Evolutionary conservation across 2,329 filamentous ascomycete species (phyloP).

Genomic region (Talaromyces sp.): DNA sequence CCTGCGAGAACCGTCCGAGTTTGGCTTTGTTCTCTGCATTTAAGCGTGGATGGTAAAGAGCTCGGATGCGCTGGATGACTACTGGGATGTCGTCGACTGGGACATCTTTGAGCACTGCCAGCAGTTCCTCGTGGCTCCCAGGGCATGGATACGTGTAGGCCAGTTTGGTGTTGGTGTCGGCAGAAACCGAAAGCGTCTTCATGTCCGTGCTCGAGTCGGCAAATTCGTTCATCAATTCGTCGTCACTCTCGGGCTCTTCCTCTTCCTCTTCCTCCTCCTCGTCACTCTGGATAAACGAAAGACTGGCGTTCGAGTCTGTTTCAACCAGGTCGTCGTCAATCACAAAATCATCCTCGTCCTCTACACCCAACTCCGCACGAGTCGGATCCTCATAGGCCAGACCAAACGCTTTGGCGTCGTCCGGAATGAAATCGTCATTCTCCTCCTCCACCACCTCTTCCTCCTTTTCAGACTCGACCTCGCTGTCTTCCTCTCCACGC

Average conservation of each 20-base stretch:
- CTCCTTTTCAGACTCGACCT: conserved; percentile 38
- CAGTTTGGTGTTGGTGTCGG: conserved; percentile 34
- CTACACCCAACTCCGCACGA: conserved; percentile 59
- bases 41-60: conserved; percentile 86
- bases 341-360: conserved; percentile 91
- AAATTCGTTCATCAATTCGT: conserved; percentile 55
- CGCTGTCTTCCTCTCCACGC: conserved; percentile 70
- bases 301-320: conserved; percentile 60
- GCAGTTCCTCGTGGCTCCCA: conserved; percentile 67
- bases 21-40: conserved; percentile 80
- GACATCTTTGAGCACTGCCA: conserved; percentile 60
- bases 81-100: conserved; percentile 64
- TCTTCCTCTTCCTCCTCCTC: conserved; percentile 43
- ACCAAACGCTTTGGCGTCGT: conserved; percentile 60
- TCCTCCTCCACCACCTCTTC: conserved; percentile 37
- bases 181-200: neutral
- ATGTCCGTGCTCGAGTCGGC: neutral
- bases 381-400: conserved; percentile 49
- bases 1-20: conserved; percentile 53
- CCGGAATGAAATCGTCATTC: conserved; percentile 45
- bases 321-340: conserved; percentile 86
- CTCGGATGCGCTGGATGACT: conserved; percentile 82
- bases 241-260: conserved; percentile 40
- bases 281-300: conserved; percentile 36
- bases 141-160: conserved; percentile 87